These are phyloP conservation scores for Vanilla planifolia DNA, from an alignment of 106 monocot species.

Conservation along the genomic window DNA sequence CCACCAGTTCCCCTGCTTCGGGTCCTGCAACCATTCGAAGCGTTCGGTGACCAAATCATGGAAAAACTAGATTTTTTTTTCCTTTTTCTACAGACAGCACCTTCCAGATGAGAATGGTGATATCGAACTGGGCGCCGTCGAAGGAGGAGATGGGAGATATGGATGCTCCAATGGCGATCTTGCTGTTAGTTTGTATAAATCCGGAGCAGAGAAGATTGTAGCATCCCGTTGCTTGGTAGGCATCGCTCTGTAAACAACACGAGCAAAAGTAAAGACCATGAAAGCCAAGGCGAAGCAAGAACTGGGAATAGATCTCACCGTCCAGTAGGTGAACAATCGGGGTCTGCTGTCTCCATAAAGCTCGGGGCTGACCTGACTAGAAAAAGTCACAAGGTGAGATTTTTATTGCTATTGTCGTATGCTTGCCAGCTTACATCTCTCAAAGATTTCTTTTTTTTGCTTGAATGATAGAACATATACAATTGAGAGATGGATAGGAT, in stretches of 20 bases:
- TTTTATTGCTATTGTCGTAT: too few relatives aligned
- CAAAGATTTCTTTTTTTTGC: too few relatives aligned
- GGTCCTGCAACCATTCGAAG: conserved; percentile 40
- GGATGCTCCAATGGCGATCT: conserved; percentile 67
- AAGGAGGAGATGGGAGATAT: conserved; percentile 58
- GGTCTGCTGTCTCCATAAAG: conserved; percentile 98
- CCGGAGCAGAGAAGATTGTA: conserved; percentile 76
- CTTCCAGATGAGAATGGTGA: conserved; percentile 78
- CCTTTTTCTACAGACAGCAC: too few relatives aligned
- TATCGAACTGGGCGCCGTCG: conserved; percentile 42
- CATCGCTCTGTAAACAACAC: conserved; percentile 43
- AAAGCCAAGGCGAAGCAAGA: too few relatives aligned
- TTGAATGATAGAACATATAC: too few relatives aligned
- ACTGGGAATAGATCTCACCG: conserved; percentile 43
- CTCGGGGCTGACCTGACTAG: conserved; percentile 99
- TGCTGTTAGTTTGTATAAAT: conserved; percentile 65
- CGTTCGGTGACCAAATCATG: background rate
- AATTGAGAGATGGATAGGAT: too few relatives aligned
- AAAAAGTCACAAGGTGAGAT: conserved; percentile 74
- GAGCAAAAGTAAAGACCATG: background rate
- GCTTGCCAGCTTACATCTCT: too few relatives aligned
- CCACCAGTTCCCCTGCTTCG: conserved; percentile 94
- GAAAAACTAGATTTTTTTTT: background rate
- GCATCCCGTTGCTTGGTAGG: conserved; percentile 72
- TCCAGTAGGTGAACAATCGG: conserved; percentile 98